Evolutionary conservation across 495 filamentous ascomycete species (phyloP).

Genomic region (Aspergillus biplanus): DNA sequence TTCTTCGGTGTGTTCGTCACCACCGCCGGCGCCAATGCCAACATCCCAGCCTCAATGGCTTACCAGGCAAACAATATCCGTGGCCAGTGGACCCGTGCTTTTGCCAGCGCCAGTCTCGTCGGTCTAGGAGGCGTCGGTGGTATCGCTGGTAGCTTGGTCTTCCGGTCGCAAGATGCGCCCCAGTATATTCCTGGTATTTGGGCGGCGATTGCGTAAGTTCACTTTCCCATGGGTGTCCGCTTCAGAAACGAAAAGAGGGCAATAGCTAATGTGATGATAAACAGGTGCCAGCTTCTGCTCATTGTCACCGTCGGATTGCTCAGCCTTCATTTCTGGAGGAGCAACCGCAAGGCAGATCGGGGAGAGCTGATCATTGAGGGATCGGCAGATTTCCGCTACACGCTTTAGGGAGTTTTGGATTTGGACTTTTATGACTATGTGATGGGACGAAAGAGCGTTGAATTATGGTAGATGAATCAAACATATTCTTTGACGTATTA

Average conservation of each 20-base stretch:
- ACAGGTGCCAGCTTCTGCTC: conserved; percentile 46
- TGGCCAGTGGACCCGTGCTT: conserved; percentile 68
- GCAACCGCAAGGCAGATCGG: conserved; percentile 41
- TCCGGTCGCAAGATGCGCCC: conserved; percentile 59
- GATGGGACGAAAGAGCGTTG: not conserved
- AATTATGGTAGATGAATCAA: not conserved
- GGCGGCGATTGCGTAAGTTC: conserved; percentile 47
- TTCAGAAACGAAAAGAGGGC: not conserved
- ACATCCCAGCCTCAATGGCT: conserved; percentile 58
- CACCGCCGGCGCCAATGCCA: conserved; percentile 62
- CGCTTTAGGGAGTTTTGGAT: conserved; percentile 26
- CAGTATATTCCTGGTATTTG: conserved; percentile 59
- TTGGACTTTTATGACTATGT: not conserved
- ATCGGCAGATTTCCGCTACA: conserved; percentile 42
- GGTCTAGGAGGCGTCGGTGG: conserved; percentile 63
- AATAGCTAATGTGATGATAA: not conserved
- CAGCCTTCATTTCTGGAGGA: conserved; percentile 39
- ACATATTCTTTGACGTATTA: not conserved
- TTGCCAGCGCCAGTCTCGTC: conserved; percentile 58
- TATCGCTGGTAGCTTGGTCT: conserved; percentile 60
- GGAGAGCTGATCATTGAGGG: conserved; percentile 46
- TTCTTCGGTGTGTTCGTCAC: conserved; percentile 69
- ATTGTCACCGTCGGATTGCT: conserved; percentile 37
- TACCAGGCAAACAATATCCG: conserved; percentile 71
- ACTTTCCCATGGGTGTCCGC: not conserved